Percentiles rank a stretch among this genome's conserved stretches.
Evolutionary conservation across 139 green algal species (phyloP).

Genomic region (Coccomyxa sp.): DNA sequence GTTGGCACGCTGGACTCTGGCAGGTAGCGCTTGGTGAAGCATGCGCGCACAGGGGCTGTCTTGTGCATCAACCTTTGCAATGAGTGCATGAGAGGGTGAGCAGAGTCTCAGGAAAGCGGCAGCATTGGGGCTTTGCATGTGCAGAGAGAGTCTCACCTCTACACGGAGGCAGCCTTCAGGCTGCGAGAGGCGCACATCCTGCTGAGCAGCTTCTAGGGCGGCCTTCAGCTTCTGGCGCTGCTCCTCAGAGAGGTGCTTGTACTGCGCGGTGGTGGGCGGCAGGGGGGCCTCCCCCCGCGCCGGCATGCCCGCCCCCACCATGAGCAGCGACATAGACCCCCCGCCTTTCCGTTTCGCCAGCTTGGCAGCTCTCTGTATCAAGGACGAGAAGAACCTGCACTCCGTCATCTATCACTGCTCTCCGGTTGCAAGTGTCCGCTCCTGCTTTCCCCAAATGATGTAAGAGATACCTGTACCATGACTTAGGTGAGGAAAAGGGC

Average conservation of each 20-base stretch:
- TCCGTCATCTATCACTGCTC: too few relatives aligned
- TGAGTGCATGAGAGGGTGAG: too few relatives aligned
- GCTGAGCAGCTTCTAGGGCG: slow-evolving; percentile 23
- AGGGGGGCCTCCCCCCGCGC: slow-evolving; percentile 40
- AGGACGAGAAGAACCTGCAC: slow-evolving; percentile 69
- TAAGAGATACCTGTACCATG: too few relatives aligned
- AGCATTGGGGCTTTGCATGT: too few relatives aligned
- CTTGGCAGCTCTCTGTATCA: slow-evolving; percentile 82
- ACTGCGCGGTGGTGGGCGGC: slow-evolving; percentile 24
- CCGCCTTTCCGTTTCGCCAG: slow-evolving; percentile 48
- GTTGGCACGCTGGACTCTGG: too few relatives aligned
- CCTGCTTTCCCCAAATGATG: too few relatives aligned
- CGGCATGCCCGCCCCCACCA: slow-evolving; percentile 63
- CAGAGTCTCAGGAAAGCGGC: too few relatives aligned
- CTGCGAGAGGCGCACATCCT: not conserved
- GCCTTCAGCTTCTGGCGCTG: slow-evolving; percentile 67
- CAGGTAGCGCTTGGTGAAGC: too few relatives aligned
- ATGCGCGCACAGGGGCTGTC: too few relatives aligned
- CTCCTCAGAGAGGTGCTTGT: slow-evolving; percentile 61
- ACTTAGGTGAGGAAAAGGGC: too few relatives aligned
- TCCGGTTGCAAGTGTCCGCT: not conserved
- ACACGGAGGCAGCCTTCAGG: slow-evolving; percentile 18
- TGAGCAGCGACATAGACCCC: slow-evolving; percentile 69
- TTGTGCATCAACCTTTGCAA: too few relatives aligned
- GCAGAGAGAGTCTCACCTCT: too few relatives aligned